phyloP scores from a whole-genome alignment of 768 basidiomycete species.

The Mycena leptocephala region DNA sequence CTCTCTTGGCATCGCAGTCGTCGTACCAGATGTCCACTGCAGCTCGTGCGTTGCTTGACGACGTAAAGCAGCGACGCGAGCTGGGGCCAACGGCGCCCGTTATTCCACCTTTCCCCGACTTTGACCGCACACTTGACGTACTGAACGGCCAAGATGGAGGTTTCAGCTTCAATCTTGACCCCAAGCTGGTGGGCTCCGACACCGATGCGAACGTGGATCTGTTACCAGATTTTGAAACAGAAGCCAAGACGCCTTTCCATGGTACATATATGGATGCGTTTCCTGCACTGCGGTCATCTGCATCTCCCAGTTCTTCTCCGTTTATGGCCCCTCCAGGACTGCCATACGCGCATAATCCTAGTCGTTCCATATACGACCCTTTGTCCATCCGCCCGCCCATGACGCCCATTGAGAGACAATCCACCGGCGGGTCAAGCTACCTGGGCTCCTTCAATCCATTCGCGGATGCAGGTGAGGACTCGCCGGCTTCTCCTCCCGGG shows the following conservation, averaged over 20 bases:
- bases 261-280: constrained; percentile 82
- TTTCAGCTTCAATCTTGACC: constrained; percentile 92
- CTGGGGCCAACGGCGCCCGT: constrained; percentile 59
- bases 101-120: constrained; percentile 88
- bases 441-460: constrained; percentile 89
- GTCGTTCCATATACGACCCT: constrained; percentile 73
- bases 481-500: too few species aligned
- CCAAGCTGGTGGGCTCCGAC: constrained; percentile 74
- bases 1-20: constrained; percentile 68
- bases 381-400: constrained; percentile 54
- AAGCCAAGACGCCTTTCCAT: constrained; percentile 70
- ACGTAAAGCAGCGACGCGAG: constrained; percentile 85
- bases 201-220: constrained; percentile 52
- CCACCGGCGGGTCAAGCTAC: constrained; percentile 68
- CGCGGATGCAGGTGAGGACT: constrained; percentile 71
- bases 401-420: constrained; percentile 60
- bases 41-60: constrained; percentile 88
- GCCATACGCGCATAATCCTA: constrained; percentile 63
- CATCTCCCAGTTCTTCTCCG: constrained; percentile 46
- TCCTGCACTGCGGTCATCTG: constrained; percentile 68
- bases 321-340: constrained; percentile 71
- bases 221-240: constrained; percentile 68
- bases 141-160: constrained; percentile 73
- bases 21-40: constrained; percentile 92
- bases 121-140: constrained; percentile 87